Conservation (phyloP, 2,329 filamentous ascomycete species). For the Monilinia aucupariae region DNA sequence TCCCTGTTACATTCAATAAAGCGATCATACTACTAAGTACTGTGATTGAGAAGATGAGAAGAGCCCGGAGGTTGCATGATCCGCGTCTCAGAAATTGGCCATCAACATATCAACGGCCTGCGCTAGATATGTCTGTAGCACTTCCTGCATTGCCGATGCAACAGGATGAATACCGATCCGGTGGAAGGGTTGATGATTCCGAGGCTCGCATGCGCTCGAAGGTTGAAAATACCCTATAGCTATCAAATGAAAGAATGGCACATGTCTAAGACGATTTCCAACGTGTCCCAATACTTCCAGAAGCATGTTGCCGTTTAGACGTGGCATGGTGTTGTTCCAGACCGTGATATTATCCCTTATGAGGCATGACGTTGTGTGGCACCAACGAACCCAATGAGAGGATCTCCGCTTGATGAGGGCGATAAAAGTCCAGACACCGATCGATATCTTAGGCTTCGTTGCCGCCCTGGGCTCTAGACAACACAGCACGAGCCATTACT, state of each 20-base stretch:
- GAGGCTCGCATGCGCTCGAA: neutral
- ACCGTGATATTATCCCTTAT: neutral
- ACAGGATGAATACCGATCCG: neutral
- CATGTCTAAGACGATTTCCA: neutral
- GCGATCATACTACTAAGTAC: neutral
- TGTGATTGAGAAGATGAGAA: neutral
- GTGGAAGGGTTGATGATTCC: neutral
- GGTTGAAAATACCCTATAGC: neutral
- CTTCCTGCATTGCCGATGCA: neutral
- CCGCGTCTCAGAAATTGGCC: conserved; percentile 13
- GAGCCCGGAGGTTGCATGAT: conserved; percentile 4
- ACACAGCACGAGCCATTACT: neutral
- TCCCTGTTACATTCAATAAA: neutral
- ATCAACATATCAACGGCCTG: neutral
- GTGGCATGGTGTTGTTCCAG: neutral
- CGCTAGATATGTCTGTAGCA: neutral
- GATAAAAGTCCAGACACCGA: neutral
- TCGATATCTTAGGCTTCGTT: neutral
- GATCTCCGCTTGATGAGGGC: neutral
- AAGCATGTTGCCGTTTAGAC: neutral
- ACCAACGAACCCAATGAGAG: neutral
- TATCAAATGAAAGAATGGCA: conserved; percentile 2
- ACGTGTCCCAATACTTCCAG: neutral
- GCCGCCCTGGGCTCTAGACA: neutral
- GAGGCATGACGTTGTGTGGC: neutral